phyloP scores from a whole-genome alignment of 75 land plant species.

The Pinus taeda region DNA sequence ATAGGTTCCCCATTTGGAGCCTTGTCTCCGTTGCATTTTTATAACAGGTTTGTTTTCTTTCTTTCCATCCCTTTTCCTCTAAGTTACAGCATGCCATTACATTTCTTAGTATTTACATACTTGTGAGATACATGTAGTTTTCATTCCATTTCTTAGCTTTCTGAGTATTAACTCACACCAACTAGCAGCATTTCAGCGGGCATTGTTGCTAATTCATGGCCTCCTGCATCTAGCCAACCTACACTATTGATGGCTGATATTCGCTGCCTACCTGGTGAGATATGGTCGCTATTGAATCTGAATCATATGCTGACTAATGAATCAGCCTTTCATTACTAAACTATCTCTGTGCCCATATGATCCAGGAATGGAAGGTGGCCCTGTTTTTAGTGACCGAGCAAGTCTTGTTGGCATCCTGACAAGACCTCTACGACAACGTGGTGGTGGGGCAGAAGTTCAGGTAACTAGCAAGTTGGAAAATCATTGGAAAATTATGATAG shows the following conservation, averaged over 20 bases:
- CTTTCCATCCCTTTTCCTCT: constrained; percentile 3
- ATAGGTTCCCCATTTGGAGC: constrained; percentile 96
- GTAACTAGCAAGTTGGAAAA: constrained; percentile 24
- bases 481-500: neutral
- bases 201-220: constrained; percentile 71
- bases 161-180: neutral
- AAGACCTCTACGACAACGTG: constrained; percentile 67
- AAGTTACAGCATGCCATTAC: neutral
- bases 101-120: neutral
- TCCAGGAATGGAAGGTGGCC: constrained; percentile 95
- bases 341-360: constrained; percentile 4
- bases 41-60: constrained; percentile 62
- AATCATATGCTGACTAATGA: neutral
- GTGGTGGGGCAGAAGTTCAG: constrained; percentile 85
- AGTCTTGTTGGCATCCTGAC: constrained; percentile 67
- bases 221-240: constrained; percentile 36
- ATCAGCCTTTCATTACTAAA: neutral
- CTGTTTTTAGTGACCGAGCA: constrained; percentile 66
- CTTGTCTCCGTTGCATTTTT: constrained; percentile 85
- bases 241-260: constrained; percentile 87
- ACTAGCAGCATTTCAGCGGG: constrained; percentile 72
- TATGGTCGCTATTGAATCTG: neutral
- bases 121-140: constrained; percentile 1
- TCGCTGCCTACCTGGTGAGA: constrained; percentile 88
- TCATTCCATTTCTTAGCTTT: neutral